These are phyloP conservation scores for Colletotrichum sp. DNA, from an alignment of 2,329 filamentous ascomycete genomes.

Conservation along the genomic window DNA sequence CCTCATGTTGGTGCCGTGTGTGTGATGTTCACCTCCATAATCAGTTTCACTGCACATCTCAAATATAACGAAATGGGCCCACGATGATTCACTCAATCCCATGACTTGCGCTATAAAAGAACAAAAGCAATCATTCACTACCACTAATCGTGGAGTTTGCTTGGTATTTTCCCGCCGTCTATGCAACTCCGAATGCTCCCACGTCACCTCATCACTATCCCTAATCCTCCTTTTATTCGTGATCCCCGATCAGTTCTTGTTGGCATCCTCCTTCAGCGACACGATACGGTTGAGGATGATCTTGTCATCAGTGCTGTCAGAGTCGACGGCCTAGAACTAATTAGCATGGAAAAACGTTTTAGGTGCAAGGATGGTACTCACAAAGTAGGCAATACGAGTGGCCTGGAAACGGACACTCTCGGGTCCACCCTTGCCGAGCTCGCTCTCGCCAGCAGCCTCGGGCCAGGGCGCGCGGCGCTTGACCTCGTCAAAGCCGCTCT, in stretches of 20 bases:
- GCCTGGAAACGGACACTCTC: conserved; percentile 90
- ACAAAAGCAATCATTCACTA: not conserved
- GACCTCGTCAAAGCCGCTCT: conserved; percentile 83
- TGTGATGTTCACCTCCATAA: not conserved
- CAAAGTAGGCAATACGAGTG: conserved; percentile 86
- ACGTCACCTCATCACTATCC: not conserved
- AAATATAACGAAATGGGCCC: not conserved
- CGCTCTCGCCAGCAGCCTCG: conserved; percentile 73
- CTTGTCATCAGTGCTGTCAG: conserved; percentile 78
- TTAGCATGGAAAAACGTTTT: not conserved
- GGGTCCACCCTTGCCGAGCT: conserved; percentile 65
- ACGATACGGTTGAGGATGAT: conserved; percentile 92
- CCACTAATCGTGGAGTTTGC: not conserved
- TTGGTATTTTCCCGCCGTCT: conserved; percentile 18
- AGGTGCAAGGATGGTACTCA: conserved; percentile 36
- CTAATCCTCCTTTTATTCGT: not conserved
- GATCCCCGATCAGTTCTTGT: conserved; percentile 52
- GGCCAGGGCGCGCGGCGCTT: conserved; percentile 79
- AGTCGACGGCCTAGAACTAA: conserved; percentile 68
- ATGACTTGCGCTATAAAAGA: not conserved
- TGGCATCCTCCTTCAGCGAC: conserved; percentile 85
- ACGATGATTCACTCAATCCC: not conserved
- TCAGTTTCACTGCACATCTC: not conserved
- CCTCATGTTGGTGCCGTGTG: not conserved
- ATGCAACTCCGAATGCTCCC: conserved; percentile 16